These are phyloP conservation scores for Leptoxyphium fumago DNA, from an alignment of 2,329 filamentous ascomycete genomes.

Conservation along the genomic window DNA sequence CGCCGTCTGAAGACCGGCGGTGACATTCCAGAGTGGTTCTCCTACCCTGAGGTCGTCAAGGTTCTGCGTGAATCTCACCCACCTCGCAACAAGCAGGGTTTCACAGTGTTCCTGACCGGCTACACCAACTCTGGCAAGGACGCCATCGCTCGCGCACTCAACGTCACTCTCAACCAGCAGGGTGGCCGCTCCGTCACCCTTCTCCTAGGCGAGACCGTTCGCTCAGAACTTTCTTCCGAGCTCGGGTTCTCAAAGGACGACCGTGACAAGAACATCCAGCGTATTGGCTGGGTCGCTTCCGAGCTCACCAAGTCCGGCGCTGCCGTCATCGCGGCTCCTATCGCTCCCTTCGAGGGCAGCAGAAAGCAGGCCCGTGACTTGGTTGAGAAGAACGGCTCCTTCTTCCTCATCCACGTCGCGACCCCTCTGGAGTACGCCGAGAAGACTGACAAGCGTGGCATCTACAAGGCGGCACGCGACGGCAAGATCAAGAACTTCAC, in stretches of 20 bases:
- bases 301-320: constrained; percentile 88
- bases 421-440: constrained; percentile 87
- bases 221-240: constrained; percentile 81
- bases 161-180: constrained; percentile 96
- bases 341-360: constrained; percentile 77
- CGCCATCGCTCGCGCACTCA: constrained; percentile 83
- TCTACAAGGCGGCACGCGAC: constrained; percentile 68
- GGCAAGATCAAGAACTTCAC: constrained; percentile 98
- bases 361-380: constrained; percentile 67
- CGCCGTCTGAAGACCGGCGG: constrained; percentile 78
- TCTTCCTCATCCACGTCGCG: constrained; percentile 90
- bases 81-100: constrained; percentile 78
- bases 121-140: constrained; percentile 97
- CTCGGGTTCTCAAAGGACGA: constrained; percentile 90
- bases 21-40: constrained; percentile 98
- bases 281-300: constrained; percentile 89
- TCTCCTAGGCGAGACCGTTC: constrained; percentile 88
- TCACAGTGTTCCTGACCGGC: constrained; percentile 95
- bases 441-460: constrained; percentile 84
- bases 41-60: constrained; percentile 94
- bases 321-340: constrained; percentile 90
- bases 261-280: constrained; percentile 84
- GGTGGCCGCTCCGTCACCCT: constrained; percentile 88
- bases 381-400: constrained; percentile 75
- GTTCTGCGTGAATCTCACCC: constrained; percentile 95